Evolutionary conservation across 257 asterid genomes (phyloP).

Genomic region (Solanum etuberosum): DNA sequence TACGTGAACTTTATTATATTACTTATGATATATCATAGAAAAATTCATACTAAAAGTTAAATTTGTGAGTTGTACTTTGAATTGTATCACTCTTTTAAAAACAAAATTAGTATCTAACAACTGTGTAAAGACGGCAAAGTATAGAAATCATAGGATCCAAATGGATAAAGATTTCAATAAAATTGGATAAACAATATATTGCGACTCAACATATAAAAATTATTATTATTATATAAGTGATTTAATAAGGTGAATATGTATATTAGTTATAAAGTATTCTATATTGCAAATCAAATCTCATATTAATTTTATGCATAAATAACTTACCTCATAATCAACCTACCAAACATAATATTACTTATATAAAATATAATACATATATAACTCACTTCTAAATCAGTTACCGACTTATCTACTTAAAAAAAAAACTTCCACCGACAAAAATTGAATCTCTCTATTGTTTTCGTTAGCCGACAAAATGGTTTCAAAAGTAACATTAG

Average conservation of each 20-base stretch:
- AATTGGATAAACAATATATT: not conserved
- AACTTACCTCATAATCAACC: no score
- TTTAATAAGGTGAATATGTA: no score
- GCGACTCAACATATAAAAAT: not conserved
- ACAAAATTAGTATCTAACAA: not conserved
- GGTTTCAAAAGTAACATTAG: not conserved
- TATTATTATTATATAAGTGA: not conserved
- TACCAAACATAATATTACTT: not conserved
- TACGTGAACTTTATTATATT: not conserved
- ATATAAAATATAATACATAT: no score
- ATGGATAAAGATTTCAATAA: not conserved
- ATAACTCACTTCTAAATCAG: no score
- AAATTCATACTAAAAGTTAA: not conserved
- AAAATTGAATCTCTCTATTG: not conserved
- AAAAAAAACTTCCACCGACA: not conserved
- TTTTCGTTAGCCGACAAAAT: not conserved
- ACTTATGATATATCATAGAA: not conserved
- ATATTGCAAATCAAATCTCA: no score
- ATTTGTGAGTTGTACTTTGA: not conserved
- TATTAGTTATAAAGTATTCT: no score
- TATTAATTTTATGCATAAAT: no score
- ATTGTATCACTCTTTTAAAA: not conserved
- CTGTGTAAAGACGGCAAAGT: not conserved
- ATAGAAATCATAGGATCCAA: not conserved
- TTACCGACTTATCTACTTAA: rapidly evolving